Base-by-base conservation (phyloP, 1,139 yeast genomes). In the Protomyces lactucae-debilis region DNA sequence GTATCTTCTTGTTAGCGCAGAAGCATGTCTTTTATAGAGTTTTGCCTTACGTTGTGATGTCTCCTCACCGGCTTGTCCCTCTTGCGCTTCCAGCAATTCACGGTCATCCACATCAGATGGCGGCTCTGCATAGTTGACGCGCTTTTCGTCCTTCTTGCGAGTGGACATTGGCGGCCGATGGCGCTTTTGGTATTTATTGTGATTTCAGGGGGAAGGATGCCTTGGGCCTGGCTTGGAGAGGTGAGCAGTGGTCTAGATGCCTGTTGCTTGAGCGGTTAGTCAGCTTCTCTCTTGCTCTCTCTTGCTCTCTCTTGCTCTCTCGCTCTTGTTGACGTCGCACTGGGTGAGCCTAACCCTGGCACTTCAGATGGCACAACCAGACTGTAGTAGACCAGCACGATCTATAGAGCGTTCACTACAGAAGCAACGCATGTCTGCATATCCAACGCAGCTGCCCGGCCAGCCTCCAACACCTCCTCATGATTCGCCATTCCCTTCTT, bases 401-500 rank as follows among this genome's bases (percentile, higher is more conserved):
- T 37, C 16, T 37, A 37, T 9, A 21, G 92, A 92, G 71, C 87
- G 87, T 84, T 83, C 53, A 88, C 82, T 3, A 89, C 82, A 54
- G 83, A 83, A 69, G 82, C 87, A 61, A 92, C 81, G 64, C 92
- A 80, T 54, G 71, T 76, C 73, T 90, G 86, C 35, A 92, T 93
- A 73, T 91, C 97, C 65, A 79, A 75, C 0, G 96, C 87, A 0
- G 97, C 97, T 67, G 79, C 82, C 59, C 82, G 80, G 12, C 97
- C 97, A 55, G 86, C 86, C 70, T 86, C 90, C 65, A 93, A 79
- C 0, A 93, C 99, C 76, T 93, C 98, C 23, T 79, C 87, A 74
- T 93, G 98, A 66, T 85, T 85, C 1, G 98, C 97, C 80, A 85
- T 88, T 12, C 96, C 97, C 21, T 81, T 83, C 60, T 83, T 83